Evolutionary conservation across 2,329 filamentous ascomycete genomes (phyloP), one percentile per base, ranked within the genome.

Genomic region (Neoascochyta sp.): DNA sequence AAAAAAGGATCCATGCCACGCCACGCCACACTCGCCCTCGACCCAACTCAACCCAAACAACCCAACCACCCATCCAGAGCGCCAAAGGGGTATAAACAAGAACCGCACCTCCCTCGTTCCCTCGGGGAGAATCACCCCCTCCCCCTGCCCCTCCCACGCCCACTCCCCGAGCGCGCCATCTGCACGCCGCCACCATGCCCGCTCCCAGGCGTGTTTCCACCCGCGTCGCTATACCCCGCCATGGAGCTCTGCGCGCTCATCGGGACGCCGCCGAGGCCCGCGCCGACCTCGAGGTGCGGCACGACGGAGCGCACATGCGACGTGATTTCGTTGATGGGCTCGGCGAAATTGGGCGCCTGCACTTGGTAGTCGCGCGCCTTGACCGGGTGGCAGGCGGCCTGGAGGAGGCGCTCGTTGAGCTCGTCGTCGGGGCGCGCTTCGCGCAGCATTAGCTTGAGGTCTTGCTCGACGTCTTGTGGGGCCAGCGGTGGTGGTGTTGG

Each of bases 391-490:
- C 60, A 51, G 3, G 60, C 55, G 0, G 58, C 54, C 15, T 60
- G 51, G 3, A 66, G 44, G 0, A 67, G 46, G 26, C 54, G 57
- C 37, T 64, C 60, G 29, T 63, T 64, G 18, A 63, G 50, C 12
- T 60, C 51, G 32, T 65, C 62, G 25, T 63, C 60, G 5, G 57
- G 58, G 5, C 51, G 53, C 6, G 58, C 54, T 18, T 63, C 57
- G 16, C 61, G 44, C 1, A 57, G 45, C 65, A 74, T 73, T 47
- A 73, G 60, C 25, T 64, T 64, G 22, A 74, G 57, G 30, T 75
- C 71, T 32, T 66, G 65, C 14, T 73, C 69, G 9, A 67, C 50
- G 21, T 74, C 71, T 16, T 64, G 49, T 8, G 57, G 41, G 9
- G 54, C 54, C 10, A 73, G 63, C 0, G 65, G 47, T 3, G 66